Evolutionary conservation across 441 rosid genomes (phyloP).

Genomic region (Iberis amara): DNA sequence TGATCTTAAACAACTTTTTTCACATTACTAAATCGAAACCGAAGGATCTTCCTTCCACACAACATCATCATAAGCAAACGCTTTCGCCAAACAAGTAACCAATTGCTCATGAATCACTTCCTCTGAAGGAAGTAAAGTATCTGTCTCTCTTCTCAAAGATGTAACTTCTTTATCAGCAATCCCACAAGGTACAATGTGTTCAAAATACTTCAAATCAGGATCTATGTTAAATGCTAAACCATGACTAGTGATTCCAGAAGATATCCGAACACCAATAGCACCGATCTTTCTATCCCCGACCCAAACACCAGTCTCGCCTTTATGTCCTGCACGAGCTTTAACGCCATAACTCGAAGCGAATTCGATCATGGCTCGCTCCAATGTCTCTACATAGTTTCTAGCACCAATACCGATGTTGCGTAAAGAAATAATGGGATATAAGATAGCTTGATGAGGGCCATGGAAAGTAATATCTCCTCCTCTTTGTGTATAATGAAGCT

Average conservation of each 20-base stretch:
- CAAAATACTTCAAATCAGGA: constrained; percentile 76
- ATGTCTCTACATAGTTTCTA: constrained; percentile 71
- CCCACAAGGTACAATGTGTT: constrained; percentile 87
- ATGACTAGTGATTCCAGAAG: constrained; percentile 74
- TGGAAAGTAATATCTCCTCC: constrained; percentile 94
- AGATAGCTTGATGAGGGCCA: constrained; percentile 78
- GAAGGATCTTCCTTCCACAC: constrained; percentile 45
- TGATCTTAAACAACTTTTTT: too few relatives aligned
- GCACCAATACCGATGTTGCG: constrained; percentile 71
- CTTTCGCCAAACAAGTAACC: constrained; percentile 62
- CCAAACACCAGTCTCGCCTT: constrained; percentile 87
- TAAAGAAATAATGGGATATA: constrained; percentile 77
- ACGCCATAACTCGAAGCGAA: constrained; percentile 62
- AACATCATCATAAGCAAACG: constrained; percentile 48
- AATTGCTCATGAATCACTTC: constrained; percentile 70
- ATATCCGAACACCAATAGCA: constrained; percentile 81
- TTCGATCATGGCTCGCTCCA: constrained; percentile 73
- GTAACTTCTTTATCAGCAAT: constrained; percentile 81
- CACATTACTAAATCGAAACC: too few relatives aligned
- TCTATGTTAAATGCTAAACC: constrained; percentile 83
- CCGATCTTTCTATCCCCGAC: constrained; percentile 84
- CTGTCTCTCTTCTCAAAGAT: constrained; percentile 70
- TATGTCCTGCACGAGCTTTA: constrained; percentile 58
- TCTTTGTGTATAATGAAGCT: constrained; percentile 81
- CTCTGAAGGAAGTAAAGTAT: constrained; percentile 54